phyloP scores from a whole-genome alignment of 108 stramenopile species.

The Skeletonema menzelii region DNA sequence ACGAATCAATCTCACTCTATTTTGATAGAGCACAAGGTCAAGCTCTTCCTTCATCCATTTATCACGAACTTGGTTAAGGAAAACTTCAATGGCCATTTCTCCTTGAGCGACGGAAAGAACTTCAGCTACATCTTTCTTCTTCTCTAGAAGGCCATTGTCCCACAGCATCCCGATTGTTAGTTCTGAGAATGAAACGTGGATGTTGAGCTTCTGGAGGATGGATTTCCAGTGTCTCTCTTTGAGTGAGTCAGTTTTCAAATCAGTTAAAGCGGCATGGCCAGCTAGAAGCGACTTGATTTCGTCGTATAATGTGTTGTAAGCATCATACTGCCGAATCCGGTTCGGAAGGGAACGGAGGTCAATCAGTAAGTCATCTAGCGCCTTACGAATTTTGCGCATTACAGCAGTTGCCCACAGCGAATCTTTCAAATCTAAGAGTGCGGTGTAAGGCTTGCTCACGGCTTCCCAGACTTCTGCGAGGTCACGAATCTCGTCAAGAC shows the following conservation, averaged over 20 bases:
- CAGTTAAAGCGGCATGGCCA: constrained; percentile 77
- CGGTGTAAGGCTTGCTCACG: constrained; percentile 62
- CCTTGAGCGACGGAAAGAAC: constrained; percentile 93
- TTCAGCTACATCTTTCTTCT: constrained; percentile 89
- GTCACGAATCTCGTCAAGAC: constrained; percentile 78
- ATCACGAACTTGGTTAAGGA: constrained; percentile 93
- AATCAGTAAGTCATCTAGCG: constrained; percentile 85
- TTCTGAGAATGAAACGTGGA: constrained; percentile 71
- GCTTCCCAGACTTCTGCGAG: constrained; percentile 94
- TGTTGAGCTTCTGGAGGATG: constrained; percentile 79
- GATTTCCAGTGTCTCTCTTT: constrained; percentile 97
- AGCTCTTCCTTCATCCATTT: constrained; percentile 94
- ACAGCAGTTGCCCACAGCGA: constrained; percentile 84
- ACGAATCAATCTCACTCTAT: constrained; percentile 90
- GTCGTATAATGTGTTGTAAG: constrained; percentile 84
- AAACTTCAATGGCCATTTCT: constrained; percentile 98
- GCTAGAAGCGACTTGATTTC: constrained; percentile 68
- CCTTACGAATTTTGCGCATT: constrained; percentile 84
- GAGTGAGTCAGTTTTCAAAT: constrained; percentile 94
- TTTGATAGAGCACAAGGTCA: constrained; percentile 93
- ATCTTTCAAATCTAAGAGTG: constrained; percentile 82
- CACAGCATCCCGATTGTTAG: constrained; percentile 93
- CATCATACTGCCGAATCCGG: constrained; percentile 95
- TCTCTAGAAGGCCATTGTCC: constrained; percentile 82
- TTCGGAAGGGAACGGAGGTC: constrained; percentile 92